Base-by-base conservation (phyloP, 176 grass and related monocot genomes). In the Phragmites australis region DNA sequence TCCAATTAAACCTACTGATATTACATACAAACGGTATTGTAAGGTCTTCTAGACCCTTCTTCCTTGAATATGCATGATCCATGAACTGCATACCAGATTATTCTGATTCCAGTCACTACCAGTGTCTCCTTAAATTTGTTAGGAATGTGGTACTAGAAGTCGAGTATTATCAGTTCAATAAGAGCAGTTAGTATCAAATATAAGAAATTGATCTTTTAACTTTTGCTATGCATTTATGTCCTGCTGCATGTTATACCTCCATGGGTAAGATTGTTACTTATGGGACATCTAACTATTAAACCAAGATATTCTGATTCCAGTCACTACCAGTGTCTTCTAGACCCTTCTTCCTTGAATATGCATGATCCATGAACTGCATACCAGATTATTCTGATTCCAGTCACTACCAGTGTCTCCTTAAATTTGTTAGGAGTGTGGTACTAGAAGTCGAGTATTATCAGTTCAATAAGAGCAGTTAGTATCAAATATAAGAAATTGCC, bases 41-140 rank as follows among this genome's bases (percentile, higher is more conserved):
- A 65, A 72, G 42, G 32, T 82, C 9, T 65, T 23, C 13, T 61
- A 70, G 41, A 72, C 19, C 42, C 44, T 62, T 81, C 34, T 37
- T 37, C 34, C 34, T 37, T 37, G 34, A 37, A 37, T 37, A 37
- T 37, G 34, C 34, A 37, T 37, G 3, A 37, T 37, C 34, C 34
- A 2, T 37, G 34, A 37, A 37, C 34, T 37, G 34, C 34, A 37
- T 37, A 37, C 34, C 34, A 37, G 34, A 37, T 37, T 37, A 37
- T 37, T 37, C 5, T 37, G 34, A 37, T 37, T 37, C 5, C 3
- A 37, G 5, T 37, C 34, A 37, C 34, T 37, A 37, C 34, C 5
- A 2, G 34, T 5, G 21, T 22, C 4, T 70, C 6, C 25, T 57
- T 70, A 29, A 70, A 47, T 81, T 59, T 58, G 26, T 30, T 47